Evolutionary conservation across 768 basidiomycete species (phyloP), one percentile per base, ranked within the genome.

Genomic region (Pleurotus platypus): DNA sequence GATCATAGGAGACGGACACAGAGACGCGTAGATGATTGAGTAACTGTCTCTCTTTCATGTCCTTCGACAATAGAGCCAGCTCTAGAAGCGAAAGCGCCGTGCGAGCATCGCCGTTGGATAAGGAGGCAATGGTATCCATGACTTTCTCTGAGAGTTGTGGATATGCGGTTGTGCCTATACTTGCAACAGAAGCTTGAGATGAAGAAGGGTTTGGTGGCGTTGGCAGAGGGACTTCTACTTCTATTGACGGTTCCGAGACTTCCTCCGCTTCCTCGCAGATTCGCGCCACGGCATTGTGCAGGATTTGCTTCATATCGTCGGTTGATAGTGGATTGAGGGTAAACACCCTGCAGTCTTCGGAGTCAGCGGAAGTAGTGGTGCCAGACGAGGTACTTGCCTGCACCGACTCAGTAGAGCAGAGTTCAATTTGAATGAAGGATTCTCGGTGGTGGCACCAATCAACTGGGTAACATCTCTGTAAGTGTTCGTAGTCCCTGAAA

Each of bases 381-480:
- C 48, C n/a, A 22, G 40, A 51, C 42, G 37, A 42, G 35, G 1
- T 5, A 71, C 81, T 64, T 61, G 87, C 89, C 89, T 80, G 70
- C 90, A 92, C 45, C 90, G 83, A 65, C 86, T 87, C 27, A 92
- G 71, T 26, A 92, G 74, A 9, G 90, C 85, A 30, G 83, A 78
- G 15, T 85, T 89, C 30, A 92, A 68, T 62, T 88, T 90, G 74
- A 94, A 94, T 0, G 89, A 91, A 1, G 92, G 92, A 60, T 94
- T 94, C 69, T 94, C 92, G 0, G 92, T 94, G 2, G 92, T 94
- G 0, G 92, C 90, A 24, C 90, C 90, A 63, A 92, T 81, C 26
- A 92, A 72, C 82, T 87, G 38, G 12, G 30, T 35, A 9, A 35
- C 30, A 9, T 35, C 30, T 35, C 30, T 35, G 30, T 35, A 35